These are phyloP conservation scores for Citrus mangshanensis DNA, from an alignment of 345 rosid genomes.

Conservation along the genomic window DNA sequence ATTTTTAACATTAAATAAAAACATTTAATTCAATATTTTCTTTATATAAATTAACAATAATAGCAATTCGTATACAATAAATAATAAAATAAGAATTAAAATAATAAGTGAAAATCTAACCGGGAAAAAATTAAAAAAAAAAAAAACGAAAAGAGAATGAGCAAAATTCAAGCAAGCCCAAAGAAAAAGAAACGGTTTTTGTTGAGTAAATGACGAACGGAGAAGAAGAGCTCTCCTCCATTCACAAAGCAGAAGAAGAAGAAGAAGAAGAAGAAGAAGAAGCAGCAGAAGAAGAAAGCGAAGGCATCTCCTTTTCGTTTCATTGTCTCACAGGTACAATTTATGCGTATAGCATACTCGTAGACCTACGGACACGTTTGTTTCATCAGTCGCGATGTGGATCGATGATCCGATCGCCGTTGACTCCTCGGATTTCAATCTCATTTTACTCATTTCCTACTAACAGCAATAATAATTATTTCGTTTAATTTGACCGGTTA, in stretches of 20 bases:
- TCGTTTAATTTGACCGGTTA: not conserved
- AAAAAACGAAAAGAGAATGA: not conserved
- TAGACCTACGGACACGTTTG: not conserved
- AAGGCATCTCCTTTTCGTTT: not conserved
- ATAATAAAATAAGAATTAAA: too few species aligned
- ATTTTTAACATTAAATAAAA: too few species aligned
- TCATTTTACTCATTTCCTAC: not conserved
- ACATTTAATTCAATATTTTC: too few species aligned
- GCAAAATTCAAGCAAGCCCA: not conserved
- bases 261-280: too few species aligned
- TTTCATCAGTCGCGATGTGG: not conserved
- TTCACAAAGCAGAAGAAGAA: not conserved
- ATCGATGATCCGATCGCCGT: conserved; percentile 22
- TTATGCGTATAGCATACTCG: not conserved
- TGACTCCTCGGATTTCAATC: not conserved
- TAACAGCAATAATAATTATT: not conserved
- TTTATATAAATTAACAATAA: too few species aligned
- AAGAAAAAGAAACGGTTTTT: conserved; percentile 22
- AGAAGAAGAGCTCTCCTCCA: conserved; percentile 49
- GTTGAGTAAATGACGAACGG: conserved; percentile 37
- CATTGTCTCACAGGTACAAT: conserved; percentile 24
- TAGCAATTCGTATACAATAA: too few species aligned
- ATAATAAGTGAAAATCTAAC: not conserved
- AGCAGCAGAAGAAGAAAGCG: too few species aligned
- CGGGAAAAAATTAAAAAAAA: not conserved